Evolutionary conservation across 2,329 filamentous ascomycete genomes (phyloP).

Genomic region (Aspergillus phoenicis): DNA sequence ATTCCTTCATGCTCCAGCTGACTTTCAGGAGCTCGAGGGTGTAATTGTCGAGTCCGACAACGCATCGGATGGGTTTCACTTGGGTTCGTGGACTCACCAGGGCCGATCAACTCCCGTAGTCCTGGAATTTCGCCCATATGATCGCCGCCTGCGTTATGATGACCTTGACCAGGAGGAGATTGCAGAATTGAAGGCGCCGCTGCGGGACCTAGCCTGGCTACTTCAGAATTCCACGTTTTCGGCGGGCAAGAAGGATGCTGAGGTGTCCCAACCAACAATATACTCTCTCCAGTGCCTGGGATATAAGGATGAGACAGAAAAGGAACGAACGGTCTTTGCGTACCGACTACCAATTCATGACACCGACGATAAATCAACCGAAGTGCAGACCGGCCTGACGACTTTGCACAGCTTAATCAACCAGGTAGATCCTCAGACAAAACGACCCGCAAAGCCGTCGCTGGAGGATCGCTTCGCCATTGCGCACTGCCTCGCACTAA

Average conservation of each 20-base stretch:
- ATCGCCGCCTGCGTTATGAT: conserved; percentile 23
- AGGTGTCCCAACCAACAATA: conserved; percentile 28
- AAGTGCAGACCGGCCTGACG: conserved; percentile 4
- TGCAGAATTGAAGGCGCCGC: conserved; percentile 26
- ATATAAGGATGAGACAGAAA: conserved; percentile 27
- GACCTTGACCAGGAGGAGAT: conserved; percentile 31
- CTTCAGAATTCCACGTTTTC: conserved; percentile 31
- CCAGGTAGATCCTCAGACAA: conserved; percentile 20
- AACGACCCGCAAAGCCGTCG: conserved; percentile 15
- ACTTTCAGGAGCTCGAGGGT: conserved; percentile 25
- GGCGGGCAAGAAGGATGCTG: neutral
- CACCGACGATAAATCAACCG: neutral
- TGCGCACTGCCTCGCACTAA: conserved; percentile 30
- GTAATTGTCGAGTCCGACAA: conserved; percentile 25
- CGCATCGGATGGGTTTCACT: conserved; percentile 23
- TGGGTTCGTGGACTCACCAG: conserved; percentile 22
- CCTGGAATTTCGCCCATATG: conserved; percentile 33
- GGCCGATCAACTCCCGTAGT: conserved; percentile 20
- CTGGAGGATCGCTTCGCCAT: conserved; percentile 31
- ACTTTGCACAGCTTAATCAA: conserved; percentile 28
- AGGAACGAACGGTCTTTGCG: conserved; percentile 29
- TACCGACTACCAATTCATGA: conserved; percentile 26
- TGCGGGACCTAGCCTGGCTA: conserved; percentile 33
- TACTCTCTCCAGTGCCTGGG: conserved; percentile 33
- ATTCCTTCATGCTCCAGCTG: conserved; percentile 21